phyloP scores from a whole-genome alignment of 1,284 basidiomycete genomes.

The Inonotus hispidus region DNA sequence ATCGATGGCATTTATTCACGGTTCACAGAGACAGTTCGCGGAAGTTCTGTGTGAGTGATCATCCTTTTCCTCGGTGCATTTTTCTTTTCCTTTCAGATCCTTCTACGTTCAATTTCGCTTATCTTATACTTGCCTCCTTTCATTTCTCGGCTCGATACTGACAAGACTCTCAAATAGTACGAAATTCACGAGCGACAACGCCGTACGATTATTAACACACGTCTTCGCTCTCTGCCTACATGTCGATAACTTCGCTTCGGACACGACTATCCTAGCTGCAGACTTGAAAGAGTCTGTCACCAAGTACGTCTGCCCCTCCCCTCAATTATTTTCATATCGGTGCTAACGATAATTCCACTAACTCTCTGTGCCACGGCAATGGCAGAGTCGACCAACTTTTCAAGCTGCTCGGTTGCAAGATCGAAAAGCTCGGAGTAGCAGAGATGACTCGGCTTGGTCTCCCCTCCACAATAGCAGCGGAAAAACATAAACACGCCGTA shows the following conservation, averaged over 20 bases:
- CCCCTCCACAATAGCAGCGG: constrained; percentile 50
- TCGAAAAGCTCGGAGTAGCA: constrained; percentile 49
- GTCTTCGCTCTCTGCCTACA: constrained; percentile 77
- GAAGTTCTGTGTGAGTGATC: constrained; percentile 49
- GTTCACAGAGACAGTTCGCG: constrained; percentile 72
- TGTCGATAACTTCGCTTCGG: constrained; percentile 70
- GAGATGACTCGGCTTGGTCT: constrained; percentile 67
- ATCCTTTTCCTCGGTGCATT: constrained; percentile 1
- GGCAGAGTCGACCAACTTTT: constrained; percentile 46
- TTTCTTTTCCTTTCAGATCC: background rate
- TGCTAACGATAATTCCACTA: no score
- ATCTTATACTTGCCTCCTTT: no score
- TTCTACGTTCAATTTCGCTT: no score
- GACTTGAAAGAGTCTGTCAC: constrained; percentile 62
- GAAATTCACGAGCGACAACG: constrained; percentile 63
- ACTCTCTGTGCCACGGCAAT: no score
- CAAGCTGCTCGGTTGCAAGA: constrained; percentile 50
- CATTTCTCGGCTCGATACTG: no score
- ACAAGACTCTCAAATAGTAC: constrained; percentile 34
- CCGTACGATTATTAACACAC: constrained; percentile 69
- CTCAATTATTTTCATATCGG: background rate
- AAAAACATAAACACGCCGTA: constrained; percentile 63
- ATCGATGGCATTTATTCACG: constrained; percentile 71
- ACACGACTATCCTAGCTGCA: constrained; percentile 59
- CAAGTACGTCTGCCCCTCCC: constrained; percentile 44